Evolutionary conservation across 768 basidiomycete species (phyloP).

Genomic region (Lactarius pseudohatsudake): DNA sequence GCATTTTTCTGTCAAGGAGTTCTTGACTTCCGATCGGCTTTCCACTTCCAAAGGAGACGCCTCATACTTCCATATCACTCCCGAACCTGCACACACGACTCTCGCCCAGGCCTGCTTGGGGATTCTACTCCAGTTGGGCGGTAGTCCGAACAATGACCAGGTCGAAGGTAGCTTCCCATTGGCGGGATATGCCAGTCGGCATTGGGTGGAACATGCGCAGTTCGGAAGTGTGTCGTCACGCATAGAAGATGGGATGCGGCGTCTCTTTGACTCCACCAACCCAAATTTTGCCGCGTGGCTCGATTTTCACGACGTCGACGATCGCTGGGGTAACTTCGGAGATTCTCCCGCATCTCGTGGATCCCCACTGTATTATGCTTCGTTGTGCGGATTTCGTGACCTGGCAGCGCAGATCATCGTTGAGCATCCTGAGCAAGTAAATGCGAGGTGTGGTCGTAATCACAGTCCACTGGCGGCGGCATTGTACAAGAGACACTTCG

Average conservation of each 20-base stretch:
- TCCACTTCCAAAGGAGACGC: background rate
- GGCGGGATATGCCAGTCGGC: background rate
- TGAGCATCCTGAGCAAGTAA: background rate
- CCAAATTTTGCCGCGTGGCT: background rate
- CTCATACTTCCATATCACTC: background rate
- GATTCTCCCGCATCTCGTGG: fast-evolving
- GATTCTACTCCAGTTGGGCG: background rate
- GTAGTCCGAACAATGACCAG: fast-evolving
- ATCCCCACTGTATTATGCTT: background rate
- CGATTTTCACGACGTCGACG: background rate
- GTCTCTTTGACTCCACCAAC: background rate
- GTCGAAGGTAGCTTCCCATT: background rate
- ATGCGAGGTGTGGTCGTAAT: background rate
- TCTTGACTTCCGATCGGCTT: background rate
- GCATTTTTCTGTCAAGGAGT: background rate
- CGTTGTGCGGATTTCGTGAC: background rate
- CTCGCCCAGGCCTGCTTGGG: background rate
- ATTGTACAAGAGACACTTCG: background rate
- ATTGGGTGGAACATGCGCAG: background rate
- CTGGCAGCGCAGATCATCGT: background rate
- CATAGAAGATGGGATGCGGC: background rate
- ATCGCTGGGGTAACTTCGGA: background rate
- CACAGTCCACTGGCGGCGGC: background rate
- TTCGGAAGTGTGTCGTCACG: background rate
- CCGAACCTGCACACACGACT: background rate